Percentiles rank a stretch among this genome's conserved stretches.
Evolutionary conservation across 2,329 filamentous ascomycete species (phyloP).

Genomic region (Canariomyces notabilis): DNA sequence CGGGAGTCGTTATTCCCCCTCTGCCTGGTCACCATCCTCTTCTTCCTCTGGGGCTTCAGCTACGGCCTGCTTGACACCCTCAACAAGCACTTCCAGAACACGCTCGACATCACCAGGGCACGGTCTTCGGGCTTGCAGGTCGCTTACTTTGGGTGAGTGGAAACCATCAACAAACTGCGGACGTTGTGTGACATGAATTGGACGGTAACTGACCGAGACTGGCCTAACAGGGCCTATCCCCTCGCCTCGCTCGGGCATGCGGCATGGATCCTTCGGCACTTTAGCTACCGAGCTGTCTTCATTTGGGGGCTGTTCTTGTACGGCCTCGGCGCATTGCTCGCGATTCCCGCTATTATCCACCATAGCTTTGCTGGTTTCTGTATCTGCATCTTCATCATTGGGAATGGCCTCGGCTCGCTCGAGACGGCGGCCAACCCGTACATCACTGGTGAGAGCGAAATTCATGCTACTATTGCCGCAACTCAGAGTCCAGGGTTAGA

Average conservation of each 20-base stretch:
- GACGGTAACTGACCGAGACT: neutral
- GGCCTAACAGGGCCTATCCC: conserved; percentile 55
- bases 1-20: conserved; percentile 63
- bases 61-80: conserved; percentile 54
- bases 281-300: conserved; percentile 60
- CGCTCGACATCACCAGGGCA: conserved; percentile 48
- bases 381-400: conserved; percentile 66
- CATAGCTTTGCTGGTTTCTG: conserved; percentile 71
- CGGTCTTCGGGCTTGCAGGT: conserved; percentile 59
- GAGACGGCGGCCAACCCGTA: conserved; percentile 76
- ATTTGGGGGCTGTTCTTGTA: conserved; percentile 65
- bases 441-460: conserved; percentile 53
- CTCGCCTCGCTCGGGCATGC: conserved; percentile 63
- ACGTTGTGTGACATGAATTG: too few species aligned
- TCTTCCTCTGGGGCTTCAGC: conserved; percentile 60
- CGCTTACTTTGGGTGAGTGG: conserved; percentile 57
- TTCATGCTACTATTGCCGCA: too few species aligned
- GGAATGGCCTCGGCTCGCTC: conserved; percentile 66
- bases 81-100: conserved; percentile 52
- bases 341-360: conserved; percentile 52
- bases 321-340: conserved; percentile 54
- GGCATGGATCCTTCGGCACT: conserved; percentile 61
- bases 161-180: too few species aligned
- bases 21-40: conserved; percentile 58
- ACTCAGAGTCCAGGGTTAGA: too few species aligned